These are phyloP conservation scores for Fusarium floridanum DNA, from an alignment of 2,329 filamentous ascomycete species.

Conservation along the genomic window DNA sequence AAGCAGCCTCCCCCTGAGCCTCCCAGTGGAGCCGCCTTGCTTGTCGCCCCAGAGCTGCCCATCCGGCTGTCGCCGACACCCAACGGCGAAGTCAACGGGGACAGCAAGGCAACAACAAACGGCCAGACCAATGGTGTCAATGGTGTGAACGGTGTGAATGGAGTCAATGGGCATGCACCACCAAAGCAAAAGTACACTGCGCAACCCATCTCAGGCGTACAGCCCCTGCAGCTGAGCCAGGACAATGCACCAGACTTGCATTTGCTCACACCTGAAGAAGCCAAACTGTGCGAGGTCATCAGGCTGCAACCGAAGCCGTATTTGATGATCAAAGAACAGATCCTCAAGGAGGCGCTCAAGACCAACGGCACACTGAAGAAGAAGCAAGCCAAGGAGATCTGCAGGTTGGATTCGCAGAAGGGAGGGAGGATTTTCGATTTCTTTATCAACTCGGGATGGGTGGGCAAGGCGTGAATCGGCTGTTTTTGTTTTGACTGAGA, in stretches of 20 bases:
- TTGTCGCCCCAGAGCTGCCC: conserved; percentile 84
- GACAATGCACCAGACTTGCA: conserved; percentile 87
- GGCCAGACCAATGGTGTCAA: conserved; percentile 66
- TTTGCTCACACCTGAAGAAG: conserved; percentile 85
- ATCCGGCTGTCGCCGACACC: conserved; percentile 63
- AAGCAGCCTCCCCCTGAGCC: conserved; percentile 78
- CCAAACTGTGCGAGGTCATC: conserved; percentile 86
- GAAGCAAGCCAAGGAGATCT: conserved; percentile 91
- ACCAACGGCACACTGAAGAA: conserved; percentile 91
- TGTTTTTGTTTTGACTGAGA: conserved; percentile 32
- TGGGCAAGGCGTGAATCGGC: conserved; percentile 77
- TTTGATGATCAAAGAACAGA: conserved; percentile 90
- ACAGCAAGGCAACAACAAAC: conserved; percentile 67
- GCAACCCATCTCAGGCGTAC: conserved; percentile 70
- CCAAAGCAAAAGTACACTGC: conserved; percentile 65
- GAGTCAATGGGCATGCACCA: conserved; percentile 53
- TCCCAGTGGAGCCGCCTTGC: conserved; percentile 78
- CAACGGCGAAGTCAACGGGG: conserved; percentile 58
- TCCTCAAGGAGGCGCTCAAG: conserved; percentile 92
- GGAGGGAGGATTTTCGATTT: conserved; percentile 92
- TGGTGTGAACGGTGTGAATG: conserved; percentile 58
- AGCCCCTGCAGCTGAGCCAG: conserved; percentile 76
- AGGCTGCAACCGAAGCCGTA: conserved; percentile 95
- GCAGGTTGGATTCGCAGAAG: conserved; percentile 85
- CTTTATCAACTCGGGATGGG: conserved; percentile 92